These are phyloP conservation scores for Pseudotsuga menziesii DNA, from an alignment of 75 land plant species.

Conservation along the genomic window DNA sequence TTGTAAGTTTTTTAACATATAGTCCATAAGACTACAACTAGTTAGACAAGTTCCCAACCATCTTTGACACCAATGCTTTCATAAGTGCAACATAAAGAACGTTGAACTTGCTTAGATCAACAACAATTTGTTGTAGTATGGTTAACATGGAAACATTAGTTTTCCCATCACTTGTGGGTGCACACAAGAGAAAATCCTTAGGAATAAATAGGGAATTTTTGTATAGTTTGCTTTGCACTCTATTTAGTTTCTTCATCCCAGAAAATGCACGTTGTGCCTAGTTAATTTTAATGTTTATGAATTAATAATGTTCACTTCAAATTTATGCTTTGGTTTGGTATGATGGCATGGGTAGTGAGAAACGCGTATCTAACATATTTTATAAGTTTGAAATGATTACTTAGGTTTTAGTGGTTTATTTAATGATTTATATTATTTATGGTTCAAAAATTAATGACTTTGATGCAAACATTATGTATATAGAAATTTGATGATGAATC, in stretches of 20 bases:
- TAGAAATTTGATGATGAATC: no score
- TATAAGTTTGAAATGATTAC: no score
- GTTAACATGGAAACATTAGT: conserved; percentile 96
- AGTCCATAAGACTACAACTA: conserved; percentile 71
- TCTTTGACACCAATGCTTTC: conserved; percentile 96
- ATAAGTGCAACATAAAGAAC: conserved; percentile 97
- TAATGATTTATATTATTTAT: no score
- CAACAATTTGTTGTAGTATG: conserved; percentile 80
- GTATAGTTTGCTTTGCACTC: conserved; percentile 77
- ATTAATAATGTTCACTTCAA: no score
- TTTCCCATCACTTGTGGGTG: conserved; percentile 95
- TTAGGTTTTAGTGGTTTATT: no score
- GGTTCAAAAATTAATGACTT: no score
- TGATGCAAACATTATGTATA: no score
- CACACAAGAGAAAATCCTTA: conserved; percentile 75
- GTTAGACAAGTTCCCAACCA: conserved; percentile 81
- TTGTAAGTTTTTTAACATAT: conserved; percentile 72
- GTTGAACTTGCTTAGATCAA: conserved; percentile 61
- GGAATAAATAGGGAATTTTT: conserved; percentile 52
- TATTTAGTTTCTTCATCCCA: conserved; percentile 63
- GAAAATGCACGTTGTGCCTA: conserved; percentile 89
- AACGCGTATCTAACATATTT: no score
- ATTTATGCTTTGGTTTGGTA: no score
- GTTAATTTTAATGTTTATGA: not conserved
- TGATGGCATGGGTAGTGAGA: no score